These are phyloP conservation scores for Penicillium italicum DNA, from an alignment of 2,329 filamentous ascomycete genomes.

Conservation along the genomic window DNA sequence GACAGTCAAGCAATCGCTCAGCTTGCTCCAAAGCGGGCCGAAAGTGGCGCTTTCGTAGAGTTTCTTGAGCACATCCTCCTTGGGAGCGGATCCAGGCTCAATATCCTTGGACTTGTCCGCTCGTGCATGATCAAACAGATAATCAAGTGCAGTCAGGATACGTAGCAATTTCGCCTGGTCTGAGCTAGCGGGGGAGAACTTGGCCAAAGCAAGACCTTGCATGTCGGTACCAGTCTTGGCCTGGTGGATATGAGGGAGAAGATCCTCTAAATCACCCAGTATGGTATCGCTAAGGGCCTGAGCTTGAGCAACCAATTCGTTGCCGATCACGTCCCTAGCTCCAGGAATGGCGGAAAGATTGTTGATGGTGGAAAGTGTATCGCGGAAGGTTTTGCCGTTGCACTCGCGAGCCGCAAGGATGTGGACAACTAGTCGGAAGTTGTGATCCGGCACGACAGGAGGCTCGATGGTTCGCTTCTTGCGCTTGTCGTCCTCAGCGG, in stretches of 20 bases:
- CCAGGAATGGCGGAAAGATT: constrained; percentile 91
- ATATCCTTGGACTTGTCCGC: constrained; percentile 50
- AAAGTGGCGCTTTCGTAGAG: constrained; percentile 92
- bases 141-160: constrained; percentile 89
- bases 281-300: constrained; percentile 81
- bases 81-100: constrained; percentile 60
- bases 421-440: constrained; percentile 89
- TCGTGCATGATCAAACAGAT: constrained; percentile 82
- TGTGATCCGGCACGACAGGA: constrained; percentile 81
- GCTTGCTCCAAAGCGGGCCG: constrained; percentile 82
- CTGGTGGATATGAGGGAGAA: constrained; percentile 80
- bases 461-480: constrained; percentile 67
- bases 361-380: constrained; percentile 97
- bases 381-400: constrained; percentile 95
- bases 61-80: constrained; percentile 79
- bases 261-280: constrained; percentile 74
- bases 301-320: constrained; percentile 84
- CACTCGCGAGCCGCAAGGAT: constrained; percentile 95
- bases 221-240: constrained; percentile 90
- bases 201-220: constrained; percentile 86
- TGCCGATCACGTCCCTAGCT: constrained; percentile 86
- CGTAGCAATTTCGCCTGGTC: constrained; percentile 95
- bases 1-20: constrained; percentile 81
- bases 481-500: constrained; percentile 46
- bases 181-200: constrained; percentile 92